Evolutionary conservation across 805 yeast species (phyloP).

Genomic region (Candida hispaniensis): DNA sequence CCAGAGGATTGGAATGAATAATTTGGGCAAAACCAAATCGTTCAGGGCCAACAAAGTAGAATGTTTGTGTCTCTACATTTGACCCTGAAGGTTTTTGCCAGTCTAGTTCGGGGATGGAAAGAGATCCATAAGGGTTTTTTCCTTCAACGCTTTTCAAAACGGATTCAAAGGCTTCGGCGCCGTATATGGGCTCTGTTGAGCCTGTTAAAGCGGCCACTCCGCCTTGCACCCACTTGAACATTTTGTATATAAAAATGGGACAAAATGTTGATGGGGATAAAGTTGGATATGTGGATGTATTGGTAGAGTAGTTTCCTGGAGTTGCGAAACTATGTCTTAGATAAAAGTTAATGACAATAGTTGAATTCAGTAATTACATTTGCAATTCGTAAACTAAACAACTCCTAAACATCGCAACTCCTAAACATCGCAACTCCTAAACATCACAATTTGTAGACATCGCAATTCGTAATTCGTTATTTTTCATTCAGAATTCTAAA

Average conservation of each 20-base stretch:
- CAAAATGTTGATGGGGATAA: not conserved
- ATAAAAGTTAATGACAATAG: no score
- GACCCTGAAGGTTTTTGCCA: slow-evolving; percentile 72
- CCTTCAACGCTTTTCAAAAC: slow-evolving; percentile 49
- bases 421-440: no score
- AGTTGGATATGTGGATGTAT: not conserved
- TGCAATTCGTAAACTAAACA: no score
- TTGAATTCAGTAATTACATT: no score
- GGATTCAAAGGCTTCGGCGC: slow-evolving; percentile 84
- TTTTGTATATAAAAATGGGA: slow-evolving; percentile 21
- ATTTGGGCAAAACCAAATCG: slow-evolving; percentile 84
- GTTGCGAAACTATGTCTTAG: no score
- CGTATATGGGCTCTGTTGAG: slow-evolving; percentile 94
- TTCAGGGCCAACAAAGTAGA: slow-evolving; percentile 61
- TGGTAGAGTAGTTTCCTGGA: no score
- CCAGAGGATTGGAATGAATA: slow-evolving; percentile 85
- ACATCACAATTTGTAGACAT: no score
- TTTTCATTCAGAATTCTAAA: no score
- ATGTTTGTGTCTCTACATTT: slow-evolving; percentile 91
- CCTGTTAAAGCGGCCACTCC: slow-evolving; percentile 84
- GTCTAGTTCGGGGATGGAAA: slow-evolving; percentile 55
- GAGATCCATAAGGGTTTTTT: slow-evolving; percentile 47
- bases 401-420: no score
- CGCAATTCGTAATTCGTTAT: no score
- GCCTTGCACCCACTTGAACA: slow-evolving; percentile 59